phyloP scores from a whole-genome alignment of 768 basidiomycete species.

The Suillus subalutaceus region DNA sequence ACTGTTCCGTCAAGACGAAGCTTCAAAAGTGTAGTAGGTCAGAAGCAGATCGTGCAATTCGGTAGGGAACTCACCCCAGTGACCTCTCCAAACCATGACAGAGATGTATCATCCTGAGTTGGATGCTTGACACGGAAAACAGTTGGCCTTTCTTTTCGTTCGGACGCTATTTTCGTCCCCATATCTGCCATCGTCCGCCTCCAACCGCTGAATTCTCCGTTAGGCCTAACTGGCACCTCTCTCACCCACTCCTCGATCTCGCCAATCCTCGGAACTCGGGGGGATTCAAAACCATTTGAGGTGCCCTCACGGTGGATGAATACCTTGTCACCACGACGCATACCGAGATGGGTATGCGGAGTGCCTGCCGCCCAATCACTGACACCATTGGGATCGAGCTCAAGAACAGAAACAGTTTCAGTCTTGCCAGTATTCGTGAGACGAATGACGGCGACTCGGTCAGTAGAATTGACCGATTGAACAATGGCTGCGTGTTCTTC shows the following conservation, averaged over 20 bases:
- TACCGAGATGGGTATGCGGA: conserved; percentile 65
- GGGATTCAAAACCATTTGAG: conserved; percentile 72
- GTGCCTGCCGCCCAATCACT: conserved; percentile 50
- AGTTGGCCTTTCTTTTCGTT: conserved; percentile 40
- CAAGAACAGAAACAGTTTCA: conserved; percentile 80
- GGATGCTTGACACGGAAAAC: conserved; percentile 50
- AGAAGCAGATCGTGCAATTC: conserved; percentile 13
- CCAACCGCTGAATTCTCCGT: conserved; percentile 67
- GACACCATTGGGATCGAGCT: conserved; percentile 85
- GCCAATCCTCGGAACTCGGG: conserved; percentile 82
- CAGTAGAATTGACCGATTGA: conserved; percentile 71
- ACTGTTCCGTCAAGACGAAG: conserved; percentile 75
- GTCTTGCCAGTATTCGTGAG: conserved; percentile 54
- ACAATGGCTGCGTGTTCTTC: conserved; percentile 69
- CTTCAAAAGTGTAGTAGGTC: conserved; percentile 38
- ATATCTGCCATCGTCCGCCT: conserved; percentile 71
- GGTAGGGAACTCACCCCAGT: conserved; percentile 51
- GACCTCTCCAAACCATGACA: conserved; percentile 90
- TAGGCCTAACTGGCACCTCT: conserved; percentile 51
- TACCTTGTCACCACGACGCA: conserved; percentile 82
- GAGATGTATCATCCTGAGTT: conserved; percentile 37
- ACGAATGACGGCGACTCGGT: conserved; percentile 70
- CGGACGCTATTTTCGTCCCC: conserved; percentile 57
- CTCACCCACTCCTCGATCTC: conserved; percentile 82
- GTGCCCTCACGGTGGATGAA: conserved; percentile 71